phyloP scores from a whole-genome alignment of 805 yeast species.

The Hanseniaspora taiwanica region DNA sequence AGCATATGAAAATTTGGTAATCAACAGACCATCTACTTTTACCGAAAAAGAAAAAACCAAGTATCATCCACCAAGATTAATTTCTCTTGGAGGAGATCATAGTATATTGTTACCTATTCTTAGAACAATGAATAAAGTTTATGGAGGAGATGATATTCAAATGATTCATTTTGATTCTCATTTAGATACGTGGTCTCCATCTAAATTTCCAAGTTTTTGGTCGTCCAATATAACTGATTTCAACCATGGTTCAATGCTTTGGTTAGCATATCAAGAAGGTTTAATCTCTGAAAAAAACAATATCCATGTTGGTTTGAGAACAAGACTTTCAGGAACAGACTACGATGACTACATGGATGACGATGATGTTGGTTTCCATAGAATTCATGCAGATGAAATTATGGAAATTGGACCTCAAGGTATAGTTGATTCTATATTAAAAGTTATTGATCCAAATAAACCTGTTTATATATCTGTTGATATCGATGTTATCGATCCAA shows the following conservation, averaged over 20 bases:
- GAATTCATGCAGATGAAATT: conserved; percentile 62
- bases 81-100: conserved; percentile 78
- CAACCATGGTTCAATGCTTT: conserved; percentile 78
- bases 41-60: conserved; percentile 5
- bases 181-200: conserved; percentile 71
- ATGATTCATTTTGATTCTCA: conserved; percentile 80
- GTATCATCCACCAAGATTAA: conserved; percentile 41
- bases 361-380: conserved; percentile 49
- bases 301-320: conserved; percentile 66
- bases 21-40: conserved; percentile 19
- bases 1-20: conserved; percentile 40
- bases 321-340: conserved; percentile 50
- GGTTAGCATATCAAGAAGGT: conserved; percentile 68
- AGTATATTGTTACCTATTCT: conserved; percentile 61
- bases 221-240: conserved; percentile 42
- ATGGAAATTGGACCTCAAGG: conserved; percentile 52
- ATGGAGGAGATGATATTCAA: conserved; percentile 60
- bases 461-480: conserved; percentile 76
- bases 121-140: conserved; percentile 43
- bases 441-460: conserved; percentile 42
- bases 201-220: conserved; percentile 54
- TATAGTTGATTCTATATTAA: conserved; percentile 39
- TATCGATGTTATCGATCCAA: conserved; percentile 64
- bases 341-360: conserved; percentile 57
- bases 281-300: conserved; percentile 40